phyloP scores from a whole-genome alignment of 768 basidiomycete genomes.

The Lactifluus piperatus region DNA sequence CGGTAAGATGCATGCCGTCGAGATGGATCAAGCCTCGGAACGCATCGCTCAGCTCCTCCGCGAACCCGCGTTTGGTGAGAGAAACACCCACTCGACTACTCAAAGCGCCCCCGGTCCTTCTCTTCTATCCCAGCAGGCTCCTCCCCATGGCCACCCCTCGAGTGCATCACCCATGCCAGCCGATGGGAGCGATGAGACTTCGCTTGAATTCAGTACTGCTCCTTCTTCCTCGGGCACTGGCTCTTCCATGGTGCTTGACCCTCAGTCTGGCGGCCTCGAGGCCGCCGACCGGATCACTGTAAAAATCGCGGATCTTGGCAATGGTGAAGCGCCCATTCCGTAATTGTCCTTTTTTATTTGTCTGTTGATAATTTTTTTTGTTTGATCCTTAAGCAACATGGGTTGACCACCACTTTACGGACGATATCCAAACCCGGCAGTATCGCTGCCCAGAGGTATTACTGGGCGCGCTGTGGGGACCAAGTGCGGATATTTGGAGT shows the following conservation, averaged over 20 bases:
- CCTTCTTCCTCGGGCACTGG: constrained; percentile 20
- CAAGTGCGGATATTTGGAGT: constrained; percentile 95
- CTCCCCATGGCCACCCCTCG: constrained; percentile 19
- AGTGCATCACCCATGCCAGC: constrained; percentile 22
- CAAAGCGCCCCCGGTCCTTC: constrained; percentile 50
- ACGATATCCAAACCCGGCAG: constrained; percentile 96
- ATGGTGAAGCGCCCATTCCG: constrained; percentile 46
- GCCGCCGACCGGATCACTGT: constrained; percentile 74
- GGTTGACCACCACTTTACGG: constrained; percentile 95
- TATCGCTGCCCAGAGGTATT: constrained; percentile 98
- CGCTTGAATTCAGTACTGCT: constrained; percentile 14
- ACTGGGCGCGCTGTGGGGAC: constrained; percentile 90
- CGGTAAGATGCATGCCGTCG: constrained; percentile 24
- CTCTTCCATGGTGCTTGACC: constrained; percentile 27
- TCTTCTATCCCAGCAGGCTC: constrained; percentile 64
- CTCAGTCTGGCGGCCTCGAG: constrained; percentile 24
- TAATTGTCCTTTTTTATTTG: constrained; percentile 2
- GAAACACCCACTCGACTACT: constrained; percentile 27
- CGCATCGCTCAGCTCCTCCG: constrained; percentile 42
- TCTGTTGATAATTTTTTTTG: constrained; percentile 1
- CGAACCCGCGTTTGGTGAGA: constrained; percentile 33
- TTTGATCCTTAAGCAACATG: constrained; percentile 52
- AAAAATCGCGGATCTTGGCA: constrained; percentile 97
- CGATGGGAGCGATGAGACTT: constrained; percentile 25
- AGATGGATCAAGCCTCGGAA: constrained; percentile 40